Conservation (phyloP, 1,139 yeast species). For the Wickerhamomyces sp. region DNA sequence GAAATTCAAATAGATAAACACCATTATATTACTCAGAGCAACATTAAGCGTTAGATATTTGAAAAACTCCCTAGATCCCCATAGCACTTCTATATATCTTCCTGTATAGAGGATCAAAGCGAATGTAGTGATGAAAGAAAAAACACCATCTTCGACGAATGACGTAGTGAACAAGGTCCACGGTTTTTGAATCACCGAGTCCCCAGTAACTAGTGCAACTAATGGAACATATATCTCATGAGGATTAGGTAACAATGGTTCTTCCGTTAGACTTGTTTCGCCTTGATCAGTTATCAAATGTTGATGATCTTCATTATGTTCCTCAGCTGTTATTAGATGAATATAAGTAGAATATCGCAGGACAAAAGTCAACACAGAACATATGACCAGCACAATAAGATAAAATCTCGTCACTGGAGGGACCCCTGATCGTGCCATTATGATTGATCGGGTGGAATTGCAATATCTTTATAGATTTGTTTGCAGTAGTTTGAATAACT, state of each 20-base stretch:
- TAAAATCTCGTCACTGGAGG: constrained; percentile 21
- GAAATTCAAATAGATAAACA: constrained; percentile 1
- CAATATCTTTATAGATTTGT: no score
- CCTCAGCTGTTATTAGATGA: constrained; percentile 17
- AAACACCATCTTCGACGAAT: constrained; percentile 17
- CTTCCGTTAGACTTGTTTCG: neutral
- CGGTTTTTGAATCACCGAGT: constrained; percentile 11
- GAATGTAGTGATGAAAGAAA: constrained; percentile 10
- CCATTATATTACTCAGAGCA: constrained; percentile 4
- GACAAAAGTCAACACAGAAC: constrained; percentile 16
- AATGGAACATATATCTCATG: constrained; percentile 20
- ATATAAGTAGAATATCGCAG: constrained; percentile 21
- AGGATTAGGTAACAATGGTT: constrained; percentile 11
- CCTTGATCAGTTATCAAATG: constrained; percentile 12
- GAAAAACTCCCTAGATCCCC: constrained; percentile 22
- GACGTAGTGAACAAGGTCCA: constrained; percentile 18
- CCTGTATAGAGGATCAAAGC: constrained; percentile 17
- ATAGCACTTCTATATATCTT: constrained; percentile 18
- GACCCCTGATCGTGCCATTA: constrained; percentile 15
- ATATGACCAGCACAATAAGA: constrained; percentile 6
- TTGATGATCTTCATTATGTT: constrained; percentile 19
- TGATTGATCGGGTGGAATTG: no score
- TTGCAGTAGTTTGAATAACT: no score
- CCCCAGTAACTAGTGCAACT: constrained; percentile 15
- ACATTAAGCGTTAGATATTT: constrained; percentile 10